Evolutionary conservation across 2,329 filamentous ascomycete species (phyloP).

Genomic region (Chaetomium sp.): DNA sequence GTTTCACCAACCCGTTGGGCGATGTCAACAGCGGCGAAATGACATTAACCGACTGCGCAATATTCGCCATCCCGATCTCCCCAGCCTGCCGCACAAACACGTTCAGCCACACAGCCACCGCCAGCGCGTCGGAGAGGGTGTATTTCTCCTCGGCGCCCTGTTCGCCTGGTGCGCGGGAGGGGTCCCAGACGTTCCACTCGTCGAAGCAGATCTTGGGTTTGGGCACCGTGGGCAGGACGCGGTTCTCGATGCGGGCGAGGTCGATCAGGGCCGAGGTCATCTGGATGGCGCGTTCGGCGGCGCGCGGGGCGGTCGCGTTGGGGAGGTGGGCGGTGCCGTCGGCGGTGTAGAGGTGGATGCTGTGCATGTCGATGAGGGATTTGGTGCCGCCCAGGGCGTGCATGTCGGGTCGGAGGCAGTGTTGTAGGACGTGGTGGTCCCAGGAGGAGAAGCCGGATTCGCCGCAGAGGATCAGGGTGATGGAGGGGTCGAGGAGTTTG

Average conservation of each 20-base stretch:
- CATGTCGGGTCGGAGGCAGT: conserved; percentile 52
- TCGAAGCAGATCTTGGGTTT: conserved; percentile 72
- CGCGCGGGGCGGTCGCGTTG: conserved; percentile 56
- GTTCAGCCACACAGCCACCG: conserved; percentile 70
- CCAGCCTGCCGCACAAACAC: conserved; percentile 67
- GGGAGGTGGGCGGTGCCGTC: conserved; percentile 39
- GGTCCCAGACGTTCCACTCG: conserved; percentile 82
- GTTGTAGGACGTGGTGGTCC: conserved; percentile 67
- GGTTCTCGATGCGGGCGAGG: conserved; percentile 64
- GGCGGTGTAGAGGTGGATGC: conserved; percentile 72
- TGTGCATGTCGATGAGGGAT: conserved; percentile 62
- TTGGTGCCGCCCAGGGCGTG: conserved; percentile 13
- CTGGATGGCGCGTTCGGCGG: conserved; percentile 68
- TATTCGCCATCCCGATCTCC: conserved; percentile 70
- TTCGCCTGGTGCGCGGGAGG: conserved; percentile 62
- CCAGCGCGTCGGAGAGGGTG: conserved; percentile 67
- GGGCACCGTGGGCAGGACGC: conserved; percentile 51
- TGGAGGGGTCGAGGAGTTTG: conserved; percentile 62
- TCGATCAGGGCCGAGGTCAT: conserved; percentile 64
- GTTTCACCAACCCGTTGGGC: conserved; percentile 55
- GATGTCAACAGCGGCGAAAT: conserved; percentile 72
- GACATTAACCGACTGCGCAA: conserved; percentile 72
- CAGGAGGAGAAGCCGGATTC: conserved; percentile 62
- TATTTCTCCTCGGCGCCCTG: conserved; percentile 67
- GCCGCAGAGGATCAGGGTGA: conserved; percentile 68